Percentiles rank a stretch among this genome's conserved stretches.
phyloP scores from a whole-genome alignment of 352 stramenopile species.

The Thalassiosira hispida region DNA sequence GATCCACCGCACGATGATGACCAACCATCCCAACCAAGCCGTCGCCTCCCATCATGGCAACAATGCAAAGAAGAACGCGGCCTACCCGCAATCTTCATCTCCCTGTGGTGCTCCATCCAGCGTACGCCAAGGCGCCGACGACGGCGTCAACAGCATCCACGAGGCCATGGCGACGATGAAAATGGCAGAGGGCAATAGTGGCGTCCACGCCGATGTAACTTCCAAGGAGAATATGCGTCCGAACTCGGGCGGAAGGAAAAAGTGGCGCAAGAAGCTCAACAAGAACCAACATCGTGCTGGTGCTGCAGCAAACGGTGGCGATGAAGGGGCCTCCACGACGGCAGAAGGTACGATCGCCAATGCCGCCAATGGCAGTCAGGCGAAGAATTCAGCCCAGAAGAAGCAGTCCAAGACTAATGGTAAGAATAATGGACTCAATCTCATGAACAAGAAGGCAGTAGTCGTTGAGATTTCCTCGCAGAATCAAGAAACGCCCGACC shows the following conservation, averaged over 20 bases:
- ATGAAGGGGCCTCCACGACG: neutral
- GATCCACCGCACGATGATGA: neutral
- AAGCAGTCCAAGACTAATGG: neutral
- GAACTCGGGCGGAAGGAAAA: neutral
- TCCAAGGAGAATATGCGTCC: conserved; percentile 18
- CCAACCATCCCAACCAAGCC: neutral
- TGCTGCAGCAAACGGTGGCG: neutral
- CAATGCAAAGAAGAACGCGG: conserved; percentile 4
- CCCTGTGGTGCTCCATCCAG: neutral
- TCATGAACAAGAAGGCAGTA: conserved; percentile 18
- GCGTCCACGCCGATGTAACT: neutral
- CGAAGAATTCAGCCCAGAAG: neutral
- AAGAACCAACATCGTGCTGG: neutral
- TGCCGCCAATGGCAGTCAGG: neutral
- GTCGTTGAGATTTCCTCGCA: conserved; percentile 27
- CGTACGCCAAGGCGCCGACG: neutral
- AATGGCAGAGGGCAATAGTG: neutral
- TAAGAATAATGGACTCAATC: neutral
- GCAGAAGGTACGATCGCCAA: neutral
- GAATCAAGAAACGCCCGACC: neutral
- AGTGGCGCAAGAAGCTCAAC: conserved; percentile 11
- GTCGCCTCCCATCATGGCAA: neutral
- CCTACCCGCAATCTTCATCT: neutral
- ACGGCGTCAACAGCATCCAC: neutral
- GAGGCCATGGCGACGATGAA: conserved; percentile 9